Percentiles rank a stretch among this genome's conserved stretches.
phyloP scores from a whole-genome alignment of 257 asterid genomes.

The Solanum chilense region DNA sequence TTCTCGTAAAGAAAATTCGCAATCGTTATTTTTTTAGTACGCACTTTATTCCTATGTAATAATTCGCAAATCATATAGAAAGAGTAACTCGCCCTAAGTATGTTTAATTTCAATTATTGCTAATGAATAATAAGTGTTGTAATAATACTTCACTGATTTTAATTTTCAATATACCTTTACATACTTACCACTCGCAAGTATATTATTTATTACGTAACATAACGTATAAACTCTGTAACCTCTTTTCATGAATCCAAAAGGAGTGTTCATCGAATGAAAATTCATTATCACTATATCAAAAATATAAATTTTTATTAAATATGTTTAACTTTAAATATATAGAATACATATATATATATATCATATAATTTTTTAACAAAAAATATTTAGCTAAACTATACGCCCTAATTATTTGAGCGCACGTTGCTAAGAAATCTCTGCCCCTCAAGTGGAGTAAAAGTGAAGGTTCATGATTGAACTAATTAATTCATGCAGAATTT shows the following conservation, averaged over 20 bases:
- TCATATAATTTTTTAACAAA: accelerated
- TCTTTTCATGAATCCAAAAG: neutral
- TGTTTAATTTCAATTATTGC: neutral
- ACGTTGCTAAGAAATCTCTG: neutral
- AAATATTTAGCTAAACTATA: too few species aligned
- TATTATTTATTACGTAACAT: neutral
- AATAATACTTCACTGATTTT: neutral
- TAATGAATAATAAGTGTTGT: neutral
- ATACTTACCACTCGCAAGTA: neutral
- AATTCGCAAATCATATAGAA: accelerated
- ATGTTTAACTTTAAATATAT: too few species aligned
- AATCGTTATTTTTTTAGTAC: accelerated
- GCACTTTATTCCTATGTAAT: too few species aligned
- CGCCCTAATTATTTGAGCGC: neutral
- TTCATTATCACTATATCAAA: too few species aligned
- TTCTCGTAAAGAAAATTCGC: accelerated
- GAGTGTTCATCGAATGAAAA: too few species aligned
- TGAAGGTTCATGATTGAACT: too few species aligned
- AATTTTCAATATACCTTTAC: neutral
- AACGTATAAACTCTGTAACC: neutral
- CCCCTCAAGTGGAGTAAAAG: too few species aligned
- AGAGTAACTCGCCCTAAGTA: too few species aligned
- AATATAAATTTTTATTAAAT: accelerated
- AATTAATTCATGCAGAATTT: too few species aligned
- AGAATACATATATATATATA: too few species aligned